phyloP scores from a whole-genome alignment of 768 basidiomycete species.

The Wakefieldia striispora region DNA sequence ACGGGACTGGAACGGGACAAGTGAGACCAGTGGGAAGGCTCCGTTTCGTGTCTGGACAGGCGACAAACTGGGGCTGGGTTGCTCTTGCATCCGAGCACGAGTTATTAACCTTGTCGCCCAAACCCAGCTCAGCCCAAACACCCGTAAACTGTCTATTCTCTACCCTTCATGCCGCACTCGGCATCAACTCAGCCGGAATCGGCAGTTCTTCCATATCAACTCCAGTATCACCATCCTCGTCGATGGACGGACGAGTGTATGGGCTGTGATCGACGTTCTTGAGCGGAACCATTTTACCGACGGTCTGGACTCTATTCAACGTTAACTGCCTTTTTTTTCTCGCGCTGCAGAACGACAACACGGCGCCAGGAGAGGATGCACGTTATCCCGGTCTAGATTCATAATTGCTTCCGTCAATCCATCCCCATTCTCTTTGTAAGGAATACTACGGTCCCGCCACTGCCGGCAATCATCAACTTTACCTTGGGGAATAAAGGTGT shows the following conservation, averaged over 20 bases:
- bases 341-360: conserved; percentile 15
- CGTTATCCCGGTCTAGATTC: conserved; percentile 23
- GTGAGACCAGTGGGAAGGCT: background rate
- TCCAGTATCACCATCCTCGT: background rate
- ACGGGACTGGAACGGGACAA: conserved; percentile 5
- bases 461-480: too few species aligned
- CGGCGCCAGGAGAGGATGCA: conserved; percentile 23
- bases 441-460: too few species aligned
- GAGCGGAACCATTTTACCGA: conserved; percentile 18
- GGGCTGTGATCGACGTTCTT: conserved; percentile 25
- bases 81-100: conserved; percentile 17
- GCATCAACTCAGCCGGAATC: background rate
- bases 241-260: conserved; percentile 12
- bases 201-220: background rate
- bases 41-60: conserved; percentile 3
- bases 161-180: background rate
- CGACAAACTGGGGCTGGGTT: background rate
- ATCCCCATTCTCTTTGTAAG: background rate
- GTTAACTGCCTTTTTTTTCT: conserved; percentile 15
- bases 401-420: background rate
- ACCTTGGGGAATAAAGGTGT: too few species aligned
- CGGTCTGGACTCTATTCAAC: conserved; percentile 24
- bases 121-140: conserved; percentile 16
- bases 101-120: conserved; percentile 26
- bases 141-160: too few species aligned